A percentile compares a stretch with the other conserved stretches of the same genome.
These are phyloP conservation scores for Leccinum disarticulatum DNA, from an alignment of 768 basidiomycete species.

Conservation along the genomic window DNA sequence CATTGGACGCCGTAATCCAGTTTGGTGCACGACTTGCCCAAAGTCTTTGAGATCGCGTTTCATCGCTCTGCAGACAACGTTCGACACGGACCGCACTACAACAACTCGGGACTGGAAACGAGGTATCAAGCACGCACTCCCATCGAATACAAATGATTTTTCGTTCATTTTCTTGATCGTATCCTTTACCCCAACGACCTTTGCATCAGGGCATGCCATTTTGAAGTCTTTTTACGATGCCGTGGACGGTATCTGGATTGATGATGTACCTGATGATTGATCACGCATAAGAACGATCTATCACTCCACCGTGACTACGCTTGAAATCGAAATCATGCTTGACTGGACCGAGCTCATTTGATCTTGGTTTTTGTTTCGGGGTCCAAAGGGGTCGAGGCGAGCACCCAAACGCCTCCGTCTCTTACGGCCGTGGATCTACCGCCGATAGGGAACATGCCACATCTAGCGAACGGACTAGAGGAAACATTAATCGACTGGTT, in stretches of 20 bases:
- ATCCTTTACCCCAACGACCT: slow-evolving; percentile 66
- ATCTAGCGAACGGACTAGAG: slow-evolving; percentile 64
- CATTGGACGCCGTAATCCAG: too few relatives aligned
- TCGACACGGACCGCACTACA: background rate
- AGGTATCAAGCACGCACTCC: slow-evolving; percentile 43
- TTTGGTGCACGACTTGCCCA: too few relatives aligned
- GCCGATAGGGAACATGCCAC: slow-evolving; percentile 70
- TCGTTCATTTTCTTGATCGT: slow-evolving; percentile 52
- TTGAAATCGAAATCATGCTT: slow-evolving; percentile 39
- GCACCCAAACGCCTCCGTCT: slow-evolving; percentile 72
- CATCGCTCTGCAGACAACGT: slow-evolving; percentile 44
- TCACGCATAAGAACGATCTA: background rate
- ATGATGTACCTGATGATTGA: slow-evolving; percentile 50
- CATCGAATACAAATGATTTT: slow-evolving; percentile 57
- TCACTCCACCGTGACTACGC: background rate
- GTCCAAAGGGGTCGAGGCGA: slow-evolving; percentile 77
- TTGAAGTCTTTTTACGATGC: slow-evolving; percentile 39
- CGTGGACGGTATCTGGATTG: slow-evolving; percentile 41
- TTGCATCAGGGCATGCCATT: slow-evolving; percentile 67
- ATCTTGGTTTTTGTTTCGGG: slow-evolving; percentile 62
- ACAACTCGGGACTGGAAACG: background rate
- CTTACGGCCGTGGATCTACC: slow-evolving; percentile 79
- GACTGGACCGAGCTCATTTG: slow-evolving; percentile 62
- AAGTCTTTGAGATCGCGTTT: slow-evolving; percentile 39
- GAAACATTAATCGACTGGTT: slow-evolving; percentile 7